Conservation (phyloP, 495 filamentous ascomycete species). For the Lophiostoma macrostomum region DNA sequence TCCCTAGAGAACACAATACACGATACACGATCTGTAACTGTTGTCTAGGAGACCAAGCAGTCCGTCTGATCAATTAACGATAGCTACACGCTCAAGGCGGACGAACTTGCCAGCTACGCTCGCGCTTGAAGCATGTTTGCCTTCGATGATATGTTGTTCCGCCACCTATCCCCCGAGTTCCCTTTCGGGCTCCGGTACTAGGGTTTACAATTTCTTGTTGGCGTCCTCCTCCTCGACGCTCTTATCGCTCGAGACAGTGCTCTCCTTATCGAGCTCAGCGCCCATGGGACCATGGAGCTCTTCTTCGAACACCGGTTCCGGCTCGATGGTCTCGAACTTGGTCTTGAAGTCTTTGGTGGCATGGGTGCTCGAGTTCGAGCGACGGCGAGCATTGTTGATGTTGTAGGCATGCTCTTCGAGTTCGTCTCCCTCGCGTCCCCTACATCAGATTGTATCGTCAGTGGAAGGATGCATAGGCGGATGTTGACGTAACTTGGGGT, state of each 20-base stretch:
- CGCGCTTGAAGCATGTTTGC: neutral
- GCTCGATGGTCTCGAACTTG: conserved; percentile 83
- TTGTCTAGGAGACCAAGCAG: conserved; percentile 3
- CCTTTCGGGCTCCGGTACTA: conserved; percentile 10
- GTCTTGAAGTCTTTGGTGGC: conserved; percentile 70
- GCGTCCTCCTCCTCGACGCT: conserved; percentile 40
- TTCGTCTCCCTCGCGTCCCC: conserved; percentile 83
- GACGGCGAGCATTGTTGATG: conserved; percentile 81
- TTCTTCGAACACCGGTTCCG: conserved; percentile 88
- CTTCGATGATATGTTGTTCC: conserved; percentile 1
- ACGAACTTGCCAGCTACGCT: conserved; percentile 8
- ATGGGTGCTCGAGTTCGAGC: conserved; percentile 80
- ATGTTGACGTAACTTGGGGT: conserved; percentile 21
- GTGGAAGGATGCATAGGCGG: neutral
- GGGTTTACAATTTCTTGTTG: conserved; percentile 34
- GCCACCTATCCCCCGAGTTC: conserved; percentile 3
- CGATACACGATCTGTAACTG: conserved; percentile 8
- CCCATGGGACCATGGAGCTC: conserved; percentile 56
- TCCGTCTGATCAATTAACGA: conserved; percentile 12
- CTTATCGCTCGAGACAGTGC: conserved; percentile 33
- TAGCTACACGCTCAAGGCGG: neutral
- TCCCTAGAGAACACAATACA: conserved; percentile 7
- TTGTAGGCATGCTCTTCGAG: conserved; percentile 68
- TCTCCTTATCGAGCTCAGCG: conserved; percentile 40
- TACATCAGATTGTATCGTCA: conserved; percentile 38